A percentile compares a stretch with the other conserved stretches of the same genome.
Conservation (phyloP, 2,329 filamentous ascomycete genomes). For the Pseudogymnoascus sp. region DNA sequence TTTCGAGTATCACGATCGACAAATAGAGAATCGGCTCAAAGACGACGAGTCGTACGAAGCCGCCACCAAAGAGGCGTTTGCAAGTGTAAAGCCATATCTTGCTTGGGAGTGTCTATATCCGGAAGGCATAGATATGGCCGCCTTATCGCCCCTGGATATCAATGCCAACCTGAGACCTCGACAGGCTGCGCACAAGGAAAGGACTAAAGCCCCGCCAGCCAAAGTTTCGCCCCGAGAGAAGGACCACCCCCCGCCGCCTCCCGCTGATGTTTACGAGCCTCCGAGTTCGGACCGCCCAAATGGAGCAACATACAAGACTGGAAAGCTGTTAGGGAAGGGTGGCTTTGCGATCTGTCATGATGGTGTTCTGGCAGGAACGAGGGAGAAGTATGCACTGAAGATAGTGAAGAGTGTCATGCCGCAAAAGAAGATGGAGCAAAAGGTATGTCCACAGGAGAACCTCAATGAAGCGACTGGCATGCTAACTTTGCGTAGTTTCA, state of each 20-base stretch:
- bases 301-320: constrained; percentile 66
- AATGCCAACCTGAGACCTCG: constrained; percentile 49
- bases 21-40: not conserved
- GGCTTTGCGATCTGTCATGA: constrained; percentile 78
- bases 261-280: constrained; percentile 50
- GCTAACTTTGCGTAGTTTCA: constrained; percentile 44
- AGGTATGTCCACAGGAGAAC: constrained; percentile 42
- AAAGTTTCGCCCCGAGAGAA: constrained; percentile 44
- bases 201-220: constrained; percentile 40
- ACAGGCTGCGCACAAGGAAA: constrained; percentile 35
- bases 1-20: not conserved
- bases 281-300: constrained; percentile 60
- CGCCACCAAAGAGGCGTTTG: constrained; percentile 16
- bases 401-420: constrained; percentile 80
- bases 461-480: not conserved
- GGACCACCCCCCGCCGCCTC: constrained; percentile 59
- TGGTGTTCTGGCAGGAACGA: constrained; percentile 57
- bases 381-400: constrained; percentile 66
- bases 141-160: constrained; percentile 55
- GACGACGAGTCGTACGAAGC: constrained; percentile 17
- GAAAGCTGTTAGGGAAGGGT: constrained; percentile 68
- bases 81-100: constrained; percentile 13
- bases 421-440: constrained; percentile 68
- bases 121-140: constrained; percentile 50
- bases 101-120: constrained; percentile 21